These are phyloP conservation scores for Aspergillus aculeatinus DNA, from an alignment of 2,329 filamentous ascomycete species.

Conservation along the genomic window DNA sequence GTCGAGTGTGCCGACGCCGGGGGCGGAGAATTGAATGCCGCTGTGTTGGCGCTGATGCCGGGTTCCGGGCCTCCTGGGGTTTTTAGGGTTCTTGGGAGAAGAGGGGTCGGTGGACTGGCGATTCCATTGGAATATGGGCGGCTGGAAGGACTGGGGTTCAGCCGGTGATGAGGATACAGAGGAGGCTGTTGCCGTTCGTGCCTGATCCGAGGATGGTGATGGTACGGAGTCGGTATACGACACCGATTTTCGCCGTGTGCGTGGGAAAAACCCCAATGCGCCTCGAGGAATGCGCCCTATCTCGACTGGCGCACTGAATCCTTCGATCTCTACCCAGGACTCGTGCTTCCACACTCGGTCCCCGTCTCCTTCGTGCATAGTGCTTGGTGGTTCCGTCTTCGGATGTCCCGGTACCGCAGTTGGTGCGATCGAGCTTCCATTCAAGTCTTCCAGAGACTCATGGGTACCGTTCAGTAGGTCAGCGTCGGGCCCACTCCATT, in stretches of 20 bases:
- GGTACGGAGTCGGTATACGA: conserved; percentile 61
- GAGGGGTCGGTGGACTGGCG: conserved; percentile 31
- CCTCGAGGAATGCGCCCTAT: conserved; percentile 80
- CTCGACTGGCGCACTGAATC: conserved; percentile 69
- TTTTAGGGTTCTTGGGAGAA: conserved; percentile 27
- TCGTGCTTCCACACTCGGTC: conserved; percentile 80
- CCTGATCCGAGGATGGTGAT: conserved; percentile 31
- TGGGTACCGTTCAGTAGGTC: conserved; percentile 28
- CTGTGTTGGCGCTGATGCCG: conserved; percentile 44
- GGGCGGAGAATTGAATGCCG: conserved; percentile 68
- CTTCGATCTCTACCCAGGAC: conserved; percentile 81
- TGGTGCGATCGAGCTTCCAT: conserved; percentile 37
- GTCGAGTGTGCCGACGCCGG: conserved; percentile 82
- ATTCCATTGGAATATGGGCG: conserved; percentile 27
- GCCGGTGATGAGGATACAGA: conserved; percentile 28
- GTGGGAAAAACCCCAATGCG: conserved; percentile 87
- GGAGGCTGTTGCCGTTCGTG: conserved; percentile 31
- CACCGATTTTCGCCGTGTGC: conserved; percentile 78
- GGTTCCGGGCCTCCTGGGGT: conserved; percentile 30
- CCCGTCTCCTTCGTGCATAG: conserved; percentile 48
- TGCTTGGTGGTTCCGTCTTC: conserved; percentile 11
- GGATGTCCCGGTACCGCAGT: conserved; percentile 9
- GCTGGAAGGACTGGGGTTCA: conserved; percentile 26
- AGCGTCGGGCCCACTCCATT: conserved; percentile 34
- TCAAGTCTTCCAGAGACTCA: conserved; percentile 32